Percentiles rank a stretch among this genome's conserved stretches.
phyloP scores from a whole-genome alignment of 768 basidiomycete species.

The Auriscalpium microsporum region DNA sequence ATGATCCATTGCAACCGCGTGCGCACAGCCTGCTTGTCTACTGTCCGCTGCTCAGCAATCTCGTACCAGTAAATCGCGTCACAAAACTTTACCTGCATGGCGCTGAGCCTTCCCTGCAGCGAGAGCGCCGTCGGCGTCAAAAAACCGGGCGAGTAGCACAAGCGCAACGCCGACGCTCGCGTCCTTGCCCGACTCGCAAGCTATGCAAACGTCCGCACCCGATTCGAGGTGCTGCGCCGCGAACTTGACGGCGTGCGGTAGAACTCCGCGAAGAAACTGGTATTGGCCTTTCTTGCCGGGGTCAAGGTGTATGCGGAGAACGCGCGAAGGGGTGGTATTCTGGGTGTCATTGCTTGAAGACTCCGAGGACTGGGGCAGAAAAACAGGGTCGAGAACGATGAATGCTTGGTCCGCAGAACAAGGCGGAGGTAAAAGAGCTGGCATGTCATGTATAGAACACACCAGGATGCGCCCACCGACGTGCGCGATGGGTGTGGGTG shows the following conservation, averaged over 20 bases:
- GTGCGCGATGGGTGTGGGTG: slow-evolving; percentile 26
- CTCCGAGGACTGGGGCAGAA: slow-evolving; percentile 17
- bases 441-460: slow-evolving; percentile 26
- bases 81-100: not conserved
- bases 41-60: slow-evolving; percentile 3
- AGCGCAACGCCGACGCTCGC: slow-evolving; percentile 55
- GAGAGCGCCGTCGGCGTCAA: slow-evolving; percentile 40
- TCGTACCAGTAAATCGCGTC: not conserved
- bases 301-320: slow-evolving; percentile 20
- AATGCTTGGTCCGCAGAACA: not conserved
- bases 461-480: slow-evolving; percentile 36
- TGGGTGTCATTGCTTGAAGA: not conserved
- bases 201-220: slow-evolving; percentile 36
- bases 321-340: too few relatives aligned
- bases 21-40: slow-evolving; percentile 56
- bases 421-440: slow-evolving; percentile 2
- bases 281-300: slow-evolving; percentile 48
- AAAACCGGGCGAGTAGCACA: slow-evolving; percentile 48
- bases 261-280: slow-evolving; percentile 36
- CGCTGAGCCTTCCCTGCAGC: not conserved
- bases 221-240: slow-evolving; percentile 31
- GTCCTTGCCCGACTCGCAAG: slow-evolving; percentile 54
- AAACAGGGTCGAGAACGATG: slow-evolving; percentile 21
- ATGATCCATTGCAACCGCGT: slow-evolving; percentile 84
- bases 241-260: slow-evolving; percentile 44